Base-by-base conservation (phyloP, 306 rosid genomes). In the Quercus glauca region DNA sequence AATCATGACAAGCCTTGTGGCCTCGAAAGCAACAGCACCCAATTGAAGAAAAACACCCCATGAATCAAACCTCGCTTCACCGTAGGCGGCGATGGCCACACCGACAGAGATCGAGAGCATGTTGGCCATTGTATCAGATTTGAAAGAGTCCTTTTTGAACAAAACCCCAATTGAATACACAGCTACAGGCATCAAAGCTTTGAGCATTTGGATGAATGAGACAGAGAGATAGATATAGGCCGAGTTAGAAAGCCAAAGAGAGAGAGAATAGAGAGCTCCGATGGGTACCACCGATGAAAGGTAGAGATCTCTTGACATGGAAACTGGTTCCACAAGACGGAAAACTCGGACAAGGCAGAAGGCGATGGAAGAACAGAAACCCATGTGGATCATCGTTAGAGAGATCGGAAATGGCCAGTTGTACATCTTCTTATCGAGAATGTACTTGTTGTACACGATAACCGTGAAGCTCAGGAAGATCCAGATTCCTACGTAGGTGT, bases 321-420 rank as follows among this genome's bases (percentile, higher is more conserved):
- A 76, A 0, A 90, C 91, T 0, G 97, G 97, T 3, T 91, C 98
- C 4, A 93, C 98, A 56, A 93, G 28, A 59, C 58, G 85, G 83
- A 91, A 65, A 74, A 93, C 87, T 4, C 97, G 93, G 55, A 93
- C 82, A 74, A 91, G 84, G 68, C 91, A 33, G 71, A 91, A 59
- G 18, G 98, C 98, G 37, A 93, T 82, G 84, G 88, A 43, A 43
- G 98, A 88, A n/a, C 97, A 93, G 88, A 93, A 93, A 35, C 88
- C 81, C 98, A 93, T 93, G 86, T 93, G 98, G 85, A 93, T 93
- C 95, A 93, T 91, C 83, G 98, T 93, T 25, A 93, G 97, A 76
- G 98, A 91, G 53, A 93, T 91, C 0, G 98, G 98, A 74, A 79
- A 93, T 0, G 98, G 89, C 97, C 97, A 93, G 56, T 86, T 88